Conservation (phyloP, 768 basidiomycete genomes). For the Suillus clintonianus region DNA sequence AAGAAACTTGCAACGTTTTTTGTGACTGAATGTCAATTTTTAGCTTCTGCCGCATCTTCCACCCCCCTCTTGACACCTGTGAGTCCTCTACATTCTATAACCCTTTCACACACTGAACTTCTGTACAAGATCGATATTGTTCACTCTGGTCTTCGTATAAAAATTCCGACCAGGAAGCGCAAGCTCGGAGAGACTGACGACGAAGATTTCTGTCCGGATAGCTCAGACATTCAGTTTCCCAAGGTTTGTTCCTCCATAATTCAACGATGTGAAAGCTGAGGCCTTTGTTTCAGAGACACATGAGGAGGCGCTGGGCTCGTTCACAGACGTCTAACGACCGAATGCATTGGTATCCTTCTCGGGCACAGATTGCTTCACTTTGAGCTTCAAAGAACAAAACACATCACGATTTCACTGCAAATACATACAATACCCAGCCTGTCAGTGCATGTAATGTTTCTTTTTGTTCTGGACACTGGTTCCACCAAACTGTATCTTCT, state of each 20-base stretch:
- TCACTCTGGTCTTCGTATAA: slow-evolving; percentile 26
- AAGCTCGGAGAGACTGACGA: slow-evolving; percentile 22
- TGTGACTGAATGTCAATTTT: neutral
- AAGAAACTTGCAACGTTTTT: neutral
- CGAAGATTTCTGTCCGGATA: neutral
- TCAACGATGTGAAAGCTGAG: neutral
- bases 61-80: slow-evolving; percentile 18
- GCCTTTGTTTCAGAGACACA: slow-evolving; percentile 11
- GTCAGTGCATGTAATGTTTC: neutral
- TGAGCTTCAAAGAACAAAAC: neutral
- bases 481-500: neutral
- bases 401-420: neutral
- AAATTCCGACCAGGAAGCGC: slow-evolving; percentile 24
- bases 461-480: neutral
- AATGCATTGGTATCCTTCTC: neutral
- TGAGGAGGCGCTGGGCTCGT: slow-evolving; percentile 19
- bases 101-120: neutral
- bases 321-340: neutral
- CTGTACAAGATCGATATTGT: slow-evolving; percentile 9
- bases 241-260: slow-evolving; percentile 16
- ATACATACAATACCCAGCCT: neutral
- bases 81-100: neutral
- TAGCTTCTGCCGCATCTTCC: slow-evolving; percentile 13
- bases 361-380: neutral
- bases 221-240: slow-evolving; percentile 8